Evolutionary conservation across 768 basidiomycete species (phyloP), one percentile per base, ranked within the genome.

Genomic region (Artomyces pyxidatus): DNA sequence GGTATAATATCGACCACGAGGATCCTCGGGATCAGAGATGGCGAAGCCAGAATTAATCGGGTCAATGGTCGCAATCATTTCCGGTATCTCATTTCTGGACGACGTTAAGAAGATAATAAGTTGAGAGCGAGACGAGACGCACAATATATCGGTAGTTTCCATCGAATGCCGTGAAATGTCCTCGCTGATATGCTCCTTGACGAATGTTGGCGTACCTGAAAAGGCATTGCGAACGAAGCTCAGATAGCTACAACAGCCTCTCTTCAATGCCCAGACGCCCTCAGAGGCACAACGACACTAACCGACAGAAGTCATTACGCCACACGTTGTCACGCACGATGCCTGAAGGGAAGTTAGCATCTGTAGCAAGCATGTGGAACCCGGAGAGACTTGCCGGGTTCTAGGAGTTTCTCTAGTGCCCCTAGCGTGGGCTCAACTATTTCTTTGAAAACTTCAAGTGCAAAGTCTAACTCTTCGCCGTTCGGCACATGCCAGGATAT

Each of bases 291-390:
- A 28, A 49, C 14, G 37, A 40, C 26, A 66, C 73, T 35, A 27
- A 82, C 76, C 88, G 77, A 68, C 89, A 92, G 60, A 92, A 89
- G 54, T 92, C 87, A 63, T 89, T 91, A 11, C 83, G 74, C 89
- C 89, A 93, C 14, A 74, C 54, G 14, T 75, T 74, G 62, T 85
- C 76, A 19, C 80, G 74, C 23, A 67, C 57, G 37, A 71, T 59
- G 40, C 67, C 76, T 78, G 48, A 37, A 17, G 14, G 40, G 17
- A 28, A 5, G 54, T 38, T 14, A 25, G 21, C 23, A 54, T 30
- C 23, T 51, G 11, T 42, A 6, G 9, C 44, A 2, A 41, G 25
- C 51, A 48, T 22, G 52, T 40, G 35, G 62, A 42, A 48, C 35
- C 42, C 29, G n/a, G n/a, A n/a, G n/a, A 45, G 10, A 67, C 69